Percentiles rank a stretch among this genome's conserved stretches.
These are phyloP conservation scores for Boletus reticulatus DNA, from an alignment of 768 basidiomycete genomes.

Conservation along the genomic window DNA sequence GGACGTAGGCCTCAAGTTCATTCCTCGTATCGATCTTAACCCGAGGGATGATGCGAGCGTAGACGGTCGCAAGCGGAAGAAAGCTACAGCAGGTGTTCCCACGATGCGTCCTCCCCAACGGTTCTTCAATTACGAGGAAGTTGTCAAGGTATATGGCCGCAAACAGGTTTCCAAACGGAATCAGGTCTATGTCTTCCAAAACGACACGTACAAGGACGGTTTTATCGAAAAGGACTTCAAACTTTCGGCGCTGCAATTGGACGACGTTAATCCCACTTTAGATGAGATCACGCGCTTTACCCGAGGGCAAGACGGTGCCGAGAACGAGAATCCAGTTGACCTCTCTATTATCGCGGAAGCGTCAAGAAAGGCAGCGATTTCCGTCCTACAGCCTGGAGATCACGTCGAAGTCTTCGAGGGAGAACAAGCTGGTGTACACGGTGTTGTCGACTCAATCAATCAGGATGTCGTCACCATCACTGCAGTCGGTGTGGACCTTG, in stretches of 20 bases:
- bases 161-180: constrained; percentile 74
- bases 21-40: constrained; percentile 96
- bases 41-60: constrained; percentile 76
- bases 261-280: constrained; percentile 91
- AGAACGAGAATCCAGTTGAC: constrained; percentile 72
- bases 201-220: constrained; percentile 92
- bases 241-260: constrained; percentile 68
- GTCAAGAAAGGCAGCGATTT: constrained; percentile 85
- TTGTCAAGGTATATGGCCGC: constrained; percentile 79
- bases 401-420: constrained; percentile 97
- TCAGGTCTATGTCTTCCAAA: constrained; percentile 81
- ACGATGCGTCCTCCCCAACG: constrained; percentile 86
- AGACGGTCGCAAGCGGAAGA: constrained; percentile 78
- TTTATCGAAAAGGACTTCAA: constrained; percentile 97
- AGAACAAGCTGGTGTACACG: constrained; percentile 90
- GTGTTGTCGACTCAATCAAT: constrained; percentile 85
- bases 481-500: constrained; percentile 77
- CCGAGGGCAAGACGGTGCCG: constrained; percentile 67
- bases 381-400: constrained; percentile 96
- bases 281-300: constrained; percentile 96
- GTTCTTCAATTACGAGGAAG: constrained; percentile 93
- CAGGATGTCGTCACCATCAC: constrained; percentile 86
- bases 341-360: constrained; percentile 91
- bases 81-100: constrained; percentile 44
- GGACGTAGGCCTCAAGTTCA: constrained; percentile 87